A percentile compares a stretch with the other conserved stretches of the same genome.
phyloP scores from a whole-genome alignment of 768 basidiomycete species.

The Suillus spraguei region DNA sequence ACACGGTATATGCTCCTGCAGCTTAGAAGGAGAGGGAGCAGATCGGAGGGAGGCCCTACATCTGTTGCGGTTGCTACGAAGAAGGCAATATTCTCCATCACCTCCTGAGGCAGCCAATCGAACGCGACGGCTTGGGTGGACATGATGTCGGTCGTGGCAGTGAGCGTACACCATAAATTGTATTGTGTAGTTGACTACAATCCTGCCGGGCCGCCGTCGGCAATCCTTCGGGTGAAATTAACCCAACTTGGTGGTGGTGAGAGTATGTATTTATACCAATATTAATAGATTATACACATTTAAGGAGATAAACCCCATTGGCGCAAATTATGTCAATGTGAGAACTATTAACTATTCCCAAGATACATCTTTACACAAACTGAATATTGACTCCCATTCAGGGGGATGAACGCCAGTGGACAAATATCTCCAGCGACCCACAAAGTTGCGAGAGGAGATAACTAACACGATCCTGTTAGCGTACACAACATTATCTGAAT shows the following conservation, averaged over 20 bases:
- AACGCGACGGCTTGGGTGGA: conserved; percentile 15
- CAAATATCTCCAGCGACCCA: conserved; percentile 47
- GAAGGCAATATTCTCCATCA: conserved; percentile 79
- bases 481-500: not conserved
- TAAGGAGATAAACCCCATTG: not conserved
- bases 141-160: not conserved
- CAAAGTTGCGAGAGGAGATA: conserved; percentile 51
- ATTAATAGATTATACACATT: not conserved
- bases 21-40: conserved; percentile 57
- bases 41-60: conserved; percentile 62
- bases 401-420: conserved; percentile 36
- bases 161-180: not conserved
- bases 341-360: conserved; percentile 9
- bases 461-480: conserved; percentile 36
- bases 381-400: conserved; percentile 56
- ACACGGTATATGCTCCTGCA: conserved; percentile 50
- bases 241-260: not conserved
- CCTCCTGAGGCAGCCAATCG: conserved; percentile 63
- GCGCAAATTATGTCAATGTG: not conserved
- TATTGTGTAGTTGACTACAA: too few relatives aligned
- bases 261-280: not conserved
- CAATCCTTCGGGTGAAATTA: not conserved
- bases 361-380: conserved; percentile 42
- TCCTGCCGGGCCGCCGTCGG: not conserved
- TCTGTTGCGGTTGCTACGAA: conserved; percentile 53